Conservation (phyloP, 1,139 yeast genomes). For the Meyerozyma athensensis region DNA sequence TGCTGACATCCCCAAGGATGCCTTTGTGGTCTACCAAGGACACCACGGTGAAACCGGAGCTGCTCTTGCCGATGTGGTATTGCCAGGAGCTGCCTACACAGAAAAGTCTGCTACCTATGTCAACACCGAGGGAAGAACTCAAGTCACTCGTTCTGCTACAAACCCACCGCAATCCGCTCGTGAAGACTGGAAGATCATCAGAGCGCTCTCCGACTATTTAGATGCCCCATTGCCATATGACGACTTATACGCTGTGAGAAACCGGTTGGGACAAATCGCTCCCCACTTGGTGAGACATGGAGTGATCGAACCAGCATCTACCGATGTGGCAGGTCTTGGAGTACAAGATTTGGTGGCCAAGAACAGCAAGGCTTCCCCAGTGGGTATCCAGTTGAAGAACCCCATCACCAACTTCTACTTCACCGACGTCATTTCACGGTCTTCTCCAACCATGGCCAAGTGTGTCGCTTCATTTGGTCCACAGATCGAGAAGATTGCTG, state of each 20-base stretch:
- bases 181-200: conserved; percentile 87
- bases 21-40: conserved; percentile 87
- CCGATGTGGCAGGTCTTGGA: conserved; percentile 56
- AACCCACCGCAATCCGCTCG: conserved; percentile 91
- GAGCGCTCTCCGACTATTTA: conserved; percentile 79
- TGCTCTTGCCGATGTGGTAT: conserved; percentile 78
- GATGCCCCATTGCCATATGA: conserved; percentile 73
- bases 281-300: conserved; percentile 80
- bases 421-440: conserved; percentile 83
- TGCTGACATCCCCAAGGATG: conserved; percentile 72
- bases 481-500: conserved; percentile 54
- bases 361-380: conserved; percentile 33
- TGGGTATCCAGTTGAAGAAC: conserved; percentile 53
- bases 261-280: conserved; percentile 71
- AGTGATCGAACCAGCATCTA: conserved; percentile 64
- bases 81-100: conserved; percentile 88
- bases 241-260: conserved; percentile 64
- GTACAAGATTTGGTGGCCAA: conserved; percentile 42
- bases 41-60: conserved; percentile 94
- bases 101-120: conserved; percentile 87
- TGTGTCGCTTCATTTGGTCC: conserved; percentile 68
- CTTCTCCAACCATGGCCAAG: conserved; percentile 88
- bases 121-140: conserved; percentile 88
- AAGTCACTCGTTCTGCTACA: conserved; percentile 80
- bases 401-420: conserved; percentile 82